A percentile compares a stretch with the other conserved stretches of the same genome.
Evolutionary conservation across 2,329 filamentous ascomycete species (phyloP).

Genomic region (Pezicula rhizophila): DNA sequence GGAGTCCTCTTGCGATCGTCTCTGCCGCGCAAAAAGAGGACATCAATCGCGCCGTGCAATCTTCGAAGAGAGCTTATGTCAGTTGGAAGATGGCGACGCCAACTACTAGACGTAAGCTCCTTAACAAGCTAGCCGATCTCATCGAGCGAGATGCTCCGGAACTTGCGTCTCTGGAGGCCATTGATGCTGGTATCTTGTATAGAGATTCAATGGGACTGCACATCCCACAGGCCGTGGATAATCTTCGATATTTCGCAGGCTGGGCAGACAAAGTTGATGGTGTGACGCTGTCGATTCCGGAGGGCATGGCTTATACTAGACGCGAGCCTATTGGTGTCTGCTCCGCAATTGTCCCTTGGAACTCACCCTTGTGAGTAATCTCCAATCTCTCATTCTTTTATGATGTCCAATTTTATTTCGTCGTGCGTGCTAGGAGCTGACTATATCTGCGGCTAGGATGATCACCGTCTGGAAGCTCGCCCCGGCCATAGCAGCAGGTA

Average conservation of each 20-base stretch:
- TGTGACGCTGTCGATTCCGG: conserved; percentile 46
- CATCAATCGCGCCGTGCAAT: not conserved
- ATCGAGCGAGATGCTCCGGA: not conserved
- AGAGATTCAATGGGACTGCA: conserved; percentile 56
- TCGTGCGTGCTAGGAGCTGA: too few relatives aligned
- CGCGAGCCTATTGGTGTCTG: conserved; percentile 1
- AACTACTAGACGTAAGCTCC: not conserved
- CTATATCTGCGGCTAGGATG: too few relatives aligned
- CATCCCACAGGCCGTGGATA: conserved; percentile 48
- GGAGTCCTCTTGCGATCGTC: not conserved
- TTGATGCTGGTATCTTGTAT: conserved; percentile 46
- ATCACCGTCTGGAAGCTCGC: too few relatives aligned
- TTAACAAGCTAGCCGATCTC: conserved; percentile 1
- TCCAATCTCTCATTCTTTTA: too few relatives aligned
- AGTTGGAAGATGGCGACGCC: conserved; percentile 36
- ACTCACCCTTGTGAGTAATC: not conserved
- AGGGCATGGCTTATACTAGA: not conserved
- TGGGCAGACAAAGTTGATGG: conserved; percentile 72
- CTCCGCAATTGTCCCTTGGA: conserved; percentile 1
- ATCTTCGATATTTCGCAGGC: conserved; percentile 59
- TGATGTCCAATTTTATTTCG: too few relatives aligned
- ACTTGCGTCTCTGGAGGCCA: not conserved
- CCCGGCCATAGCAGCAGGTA: too few relatives aligned
- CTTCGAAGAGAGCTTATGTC: not conserved
- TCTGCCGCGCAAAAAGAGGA: not conserved